phyloP scores from a whole-genome alignment of 169 alveolate species.

The Theileria equi region DNA sequence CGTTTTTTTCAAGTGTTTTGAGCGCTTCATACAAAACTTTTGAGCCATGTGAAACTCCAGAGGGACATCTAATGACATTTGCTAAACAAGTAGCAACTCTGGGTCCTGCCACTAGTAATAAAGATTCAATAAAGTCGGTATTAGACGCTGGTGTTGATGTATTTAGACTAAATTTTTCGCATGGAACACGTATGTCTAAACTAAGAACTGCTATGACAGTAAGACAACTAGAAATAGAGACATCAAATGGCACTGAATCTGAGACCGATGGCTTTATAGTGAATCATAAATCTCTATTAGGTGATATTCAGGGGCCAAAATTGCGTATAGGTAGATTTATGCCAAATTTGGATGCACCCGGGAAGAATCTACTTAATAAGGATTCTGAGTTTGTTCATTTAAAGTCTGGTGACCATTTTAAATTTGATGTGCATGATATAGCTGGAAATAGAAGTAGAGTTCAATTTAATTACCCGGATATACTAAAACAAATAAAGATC shows the following conservation, averaged over 20 bases:
- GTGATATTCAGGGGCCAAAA: slow-evolving; percentile 83
- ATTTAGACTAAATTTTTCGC: slow-evolving; percentile 77
- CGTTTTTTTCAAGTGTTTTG: slow-evolving; percentile 36
- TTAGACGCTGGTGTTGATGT: slow-evolving; percentile 77
- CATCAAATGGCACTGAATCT: slow-evolving; percentile 54
- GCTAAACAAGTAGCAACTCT: slow-evolving; percentile 78
- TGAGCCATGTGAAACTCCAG: slow-evolving; percentile 44
- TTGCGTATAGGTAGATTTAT: slow-evolving; percentile 75
- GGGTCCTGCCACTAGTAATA: slow-evolving; percentile 74
- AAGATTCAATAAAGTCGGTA: slow-evolving; percentile 62
- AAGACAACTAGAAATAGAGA: slow-evolving; percentile 64
- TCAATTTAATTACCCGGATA: slow-evolving; percentile 67
- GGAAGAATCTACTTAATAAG: slow-evolving; percentile 13
- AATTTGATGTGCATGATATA: slow-evolving; percentile 65
- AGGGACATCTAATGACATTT: slow-evolving; percentile 41
- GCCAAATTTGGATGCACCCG: slow-evolving; percentile 69
- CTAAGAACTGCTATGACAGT: slow-evolving; percentile 47
- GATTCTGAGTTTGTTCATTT: slow-evolving; percentile 70
- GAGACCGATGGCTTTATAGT: slow-evolving; percentile 3
- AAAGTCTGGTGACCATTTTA: slow-evolving; percentile 72
- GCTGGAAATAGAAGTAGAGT: slow-evolving; percentile 67
- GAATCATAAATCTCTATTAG: slow-evolving; percentile 50
- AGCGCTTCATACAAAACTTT: slow-evolving; percentile 43
- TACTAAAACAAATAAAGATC: slow-evolving; percentile 54
- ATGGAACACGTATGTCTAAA: slow-evolving; percentile 70